phyloP scores from a whole-genome alignment of 768 basidiomycete species.

The Panaeolus papilionaceus region DNA sequence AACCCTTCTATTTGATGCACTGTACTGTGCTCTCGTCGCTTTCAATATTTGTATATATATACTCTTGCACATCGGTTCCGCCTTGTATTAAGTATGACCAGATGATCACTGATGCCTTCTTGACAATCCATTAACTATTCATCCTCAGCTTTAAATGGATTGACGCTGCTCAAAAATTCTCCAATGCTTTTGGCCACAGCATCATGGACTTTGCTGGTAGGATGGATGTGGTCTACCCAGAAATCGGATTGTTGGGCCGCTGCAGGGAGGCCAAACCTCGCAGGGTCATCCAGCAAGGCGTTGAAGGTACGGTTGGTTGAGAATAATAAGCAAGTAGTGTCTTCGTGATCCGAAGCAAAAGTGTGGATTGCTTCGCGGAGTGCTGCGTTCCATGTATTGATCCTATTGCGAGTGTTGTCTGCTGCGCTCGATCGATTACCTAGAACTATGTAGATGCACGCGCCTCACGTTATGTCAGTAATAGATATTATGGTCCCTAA shows the following conservation, averaged over 20 bases:
- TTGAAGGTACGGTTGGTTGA: constrained; percentile 57
- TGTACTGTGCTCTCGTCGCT: background rate
- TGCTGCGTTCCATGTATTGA: constrained; percentile 50
- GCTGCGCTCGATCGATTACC: background rate
- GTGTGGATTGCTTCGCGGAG: constrained; percentile 37
- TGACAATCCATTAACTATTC: background rate
- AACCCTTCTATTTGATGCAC: constrained; percentile 49
- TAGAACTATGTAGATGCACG: background rate
- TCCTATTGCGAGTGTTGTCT: constrained; percentile 10
- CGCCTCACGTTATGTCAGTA: too few species aligned
- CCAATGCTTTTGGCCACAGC: constrained; percentile 51
- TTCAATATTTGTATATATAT: background rate
- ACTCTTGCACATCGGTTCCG: background rate
- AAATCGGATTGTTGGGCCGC: constrained; percentile 41
- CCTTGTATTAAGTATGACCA: background rate
- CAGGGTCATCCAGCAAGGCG: constrained; percentile 52
- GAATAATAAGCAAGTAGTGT: constrained; percentile 54
- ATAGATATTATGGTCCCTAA: background rate
- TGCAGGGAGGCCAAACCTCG: constrained; percentile 42
- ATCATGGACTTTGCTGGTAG: constrained; percentile 56
- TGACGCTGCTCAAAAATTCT: constrained; percentile 38
- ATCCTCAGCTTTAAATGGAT: background rate
- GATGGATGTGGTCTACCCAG: constrained; percentile 62
- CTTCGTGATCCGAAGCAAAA: constrained; percentile 48
- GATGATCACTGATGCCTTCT: background rate